A percentile compares a stretch with the other conserved stretches of the same genome.
phyloP scores from a whole-genome alignment of 768 basidiomycete genomes.

The Xerocomellus dryophilus region DNA sequence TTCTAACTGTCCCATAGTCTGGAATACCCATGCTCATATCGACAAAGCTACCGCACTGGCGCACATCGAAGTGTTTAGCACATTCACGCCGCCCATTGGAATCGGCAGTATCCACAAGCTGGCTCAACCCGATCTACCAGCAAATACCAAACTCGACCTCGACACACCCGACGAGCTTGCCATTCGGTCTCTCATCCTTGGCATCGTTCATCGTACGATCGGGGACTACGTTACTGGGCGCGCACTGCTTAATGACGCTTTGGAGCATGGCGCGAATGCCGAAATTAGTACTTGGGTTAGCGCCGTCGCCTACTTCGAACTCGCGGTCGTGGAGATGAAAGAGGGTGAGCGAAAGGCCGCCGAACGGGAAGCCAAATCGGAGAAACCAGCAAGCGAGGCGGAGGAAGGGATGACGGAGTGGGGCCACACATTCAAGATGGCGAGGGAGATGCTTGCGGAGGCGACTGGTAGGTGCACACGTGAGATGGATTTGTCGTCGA shows the following conservation, averaged over 20 bases:
- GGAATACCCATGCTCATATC: conserved; percentile 74
- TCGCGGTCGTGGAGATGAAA: conserved; percentile 67
- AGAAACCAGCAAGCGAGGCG: conserved; percentile 2
- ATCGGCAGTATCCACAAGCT: conserved; percentile 32
- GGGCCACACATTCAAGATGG: conserved; percentile 46
- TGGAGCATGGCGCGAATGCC: conserved; percentile 37
- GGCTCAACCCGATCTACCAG: not conserved
- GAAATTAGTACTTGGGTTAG: conserved; percentile 66
- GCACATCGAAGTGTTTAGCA: conserved; percentile 55
- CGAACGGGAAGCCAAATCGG: conserved; percentile 31
- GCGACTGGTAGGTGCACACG: conserved; percentile 47
- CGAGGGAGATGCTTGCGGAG: conserved; percentile 48
- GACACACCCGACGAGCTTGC: conserved; percentile 73
- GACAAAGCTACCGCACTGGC: conserved; percentile 48
- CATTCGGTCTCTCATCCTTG: conserved; percentile 64
- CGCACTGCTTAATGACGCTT: conserved; percentile 50
- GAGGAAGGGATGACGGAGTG: conserved; percentile 35
- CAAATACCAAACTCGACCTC: conserved; percentile 37
- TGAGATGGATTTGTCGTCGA: conserved; percentile 59
- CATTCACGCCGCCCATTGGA: conserved; percentile 45
- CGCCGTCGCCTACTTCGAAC: conserved; percentile 65
- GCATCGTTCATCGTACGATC: conserved; percentile 60
- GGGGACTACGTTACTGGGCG: conserved; percentile 45
- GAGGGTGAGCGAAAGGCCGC: conserved; percentile 44
- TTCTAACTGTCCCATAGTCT: conserved; percentile 45